Evolutionary conservation across 2,329 filamentous ascomycete genomes (phyloP), one percentile per base, ranked within the genome.

Genomic region (Clonostachys chloroleuca): DNA sequence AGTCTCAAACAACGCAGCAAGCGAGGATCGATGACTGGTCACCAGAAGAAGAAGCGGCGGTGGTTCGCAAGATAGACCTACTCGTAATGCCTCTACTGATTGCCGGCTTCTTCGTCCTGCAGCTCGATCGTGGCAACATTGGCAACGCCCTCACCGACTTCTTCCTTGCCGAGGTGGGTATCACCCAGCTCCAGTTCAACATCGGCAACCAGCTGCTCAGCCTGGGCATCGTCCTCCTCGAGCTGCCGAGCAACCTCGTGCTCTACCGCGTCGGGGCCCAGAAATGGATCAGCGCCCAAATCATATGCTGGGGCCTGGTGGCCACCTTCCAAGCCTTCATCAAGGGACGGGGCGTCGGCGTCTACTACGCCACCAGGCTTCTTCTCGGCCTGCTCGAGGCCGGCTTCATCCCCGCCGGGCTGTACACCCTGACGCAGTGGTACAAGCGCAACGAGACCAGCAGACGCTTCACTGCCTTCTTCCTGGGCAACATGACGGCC

Each of bases 361-460:
- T 76, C 45, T 83, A 80, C 56, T 30, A 30, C 24, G 65, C 69
- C 4, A 81, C 82, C 7, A 75, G 81, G 36, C 84, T 77, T 78
- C 89, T 89, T 57, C 72, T 92, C 1, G 88, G 88, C 20, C 68
- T 91, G 18, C 78, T 78, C n/a, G 89, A 94, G 63, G 82, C 87
- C 9, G 88, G 87, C 8, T 72, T 92, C 0, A 90, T 89, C 59
- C 87, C 87, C 0, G 86, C 85, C 3, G 80, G 91, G 14, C 54
- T 51, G 40, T 54, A 53, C 34, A 52, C 54, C 36, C 50, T 59
- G 4, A 55, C 50, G 42, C 54, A 51, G 41, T 58, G 53, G 51
- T 59, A 58, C 35, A 54, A 47, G 5, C 52, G 49, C 13, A 46
- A 46, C 10, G 56, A 55, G 47, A 46, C 56, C 4, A 47, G 47